A percentile compares a stretch with the other conserved stretches of the same genome.
Evolutionary conservation across 2,329 filamentous ascomycete species (phyloP).

Genomic region (Cytospora leucostoma): DNA sequence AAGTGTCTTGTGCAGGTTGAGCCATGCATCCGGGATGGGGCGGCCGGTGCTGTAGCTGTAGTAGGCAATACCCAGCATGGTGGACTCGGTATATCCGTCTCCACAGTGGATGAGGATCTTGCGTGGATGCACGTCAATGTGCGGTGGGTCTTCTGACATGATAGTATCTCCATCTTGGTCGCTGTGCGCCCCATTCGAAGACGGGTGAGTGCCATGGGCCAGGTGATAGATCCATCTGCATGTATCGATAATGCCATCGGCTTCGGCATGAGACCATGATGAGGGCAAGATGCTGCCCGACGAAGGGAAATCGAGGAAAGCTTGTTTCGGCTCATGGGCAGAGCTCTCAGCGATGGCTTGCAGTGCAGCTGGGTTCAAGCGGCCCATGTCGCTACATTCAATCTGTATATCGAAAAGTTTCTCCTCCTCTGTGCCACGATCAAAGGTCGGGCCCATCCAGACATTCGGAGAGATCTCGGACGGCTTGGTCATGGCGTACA

Average conservation of each 20-base stretch:
- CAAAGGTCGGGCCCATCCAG: conserved; percentile 85
- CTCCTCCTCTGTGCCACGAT: conserved; percentile 60
- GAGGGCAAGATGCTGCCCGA: conserved; percentile 90
- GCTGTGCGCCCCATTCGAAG: conserved; percentile 33
- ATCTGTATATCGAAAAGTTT: conserved; percentile 80
- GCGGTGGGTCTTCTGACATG: conserved; percentile 43
- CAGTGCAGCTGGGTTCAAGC: conserved; percentile 69
- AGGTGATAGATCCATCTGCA: conserved; percentile 89
- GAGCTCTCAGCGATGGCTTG: conserved; percentile 61
- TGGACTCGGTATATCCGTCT: conserved; percentile 95
- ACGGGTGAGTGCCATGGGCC: conserved; percentile 62
- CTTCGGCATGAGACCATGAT: conserved; percentile 79
- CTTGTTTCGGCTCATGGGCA: conserved; percentile 43
- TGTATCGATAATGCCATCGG: conserved; percentile 80
- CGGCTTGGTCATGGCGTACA: conserved; percentile 89
- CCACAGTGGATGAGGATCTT: conserved; percentile 89
- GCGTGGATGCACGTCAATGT: conserved; percentile 42
- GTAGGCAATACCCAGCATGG: conserved; percentile 86
- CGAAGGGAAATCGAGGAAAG: conserved; percentile 78
- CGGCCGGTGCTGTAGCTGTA: conserved; percentile 87
- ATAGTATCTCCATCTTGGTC: conserved; percentile 57
- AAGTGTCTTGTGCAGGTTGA: conserved; percentile 77
- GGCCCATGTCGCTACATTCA: conserved; percentile 84
- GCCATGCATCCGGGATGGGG: conserved; percentile 82
- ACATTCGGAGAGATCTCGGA: conserved; percentile 89